A percentile compares a stretch with the other conserved stretches of the same genome.
Conservation (phyloP, 805 yeast species). For the Candida mattraensis region DNA sequence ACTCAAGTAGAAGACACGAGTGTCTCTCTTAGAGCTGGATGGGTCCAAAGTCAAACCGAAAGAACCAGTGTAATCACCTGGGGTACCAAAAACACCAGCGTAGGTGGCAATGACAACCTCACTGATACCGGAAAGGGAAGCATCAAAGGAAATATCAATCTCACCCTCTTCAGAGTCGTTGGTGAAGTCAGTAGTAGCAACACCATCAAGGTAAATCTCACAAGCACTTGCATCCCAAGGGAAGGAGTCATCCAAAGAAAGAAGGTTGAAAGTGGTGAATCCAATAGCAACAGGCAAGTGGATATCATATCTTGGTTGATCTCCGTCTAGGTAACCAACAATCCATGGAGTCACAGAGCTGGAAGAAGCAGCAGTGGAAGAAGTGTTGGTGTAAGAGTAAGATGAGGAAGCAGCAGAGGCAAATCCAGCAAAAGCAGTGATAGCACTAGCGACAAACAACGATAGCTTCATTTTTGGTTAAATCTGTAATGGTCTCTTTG, state of each 20-base stretch:
- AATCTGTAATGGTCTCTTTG: constrained; percentile 6
- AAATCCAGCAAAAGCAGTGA: constrained; percentile 14
- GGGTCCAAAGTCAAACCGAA: constrained; percentile 25
- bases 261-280: constrained; percentile 13
- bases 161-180: constrained; percentile 19
- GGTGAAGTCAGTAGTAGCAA: constrained; percentile 7
- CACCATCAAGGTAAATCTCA: constrained; percentile 10
- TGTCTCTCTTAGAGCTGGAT: constrained; percentile 23
- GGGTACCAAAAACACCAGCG: constrained; percentile 21
- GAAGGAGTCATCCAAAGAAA: constrained; percentile 22
- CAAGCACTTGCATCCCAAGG: constrained; percentile 14
- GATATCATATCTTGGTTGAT: constrained; percentile 21
- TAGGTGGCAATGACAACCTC: constrained; percentile 6
- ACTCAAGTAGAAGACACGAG: constrained; percentile 24
- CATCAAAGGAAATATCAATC: constrained; percentile 17
- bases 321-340: constrained; percentile 16
- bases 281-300: constrained; percentile 19
- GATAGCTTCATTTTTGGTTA: constrained; percentile 22
- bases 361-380: constrained; percentile 16
- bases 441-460: constrained; percentile 17
- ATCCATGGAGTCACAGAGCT: constrained; percentile 19
- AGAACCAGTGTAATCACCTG: constrained; percentile 22
- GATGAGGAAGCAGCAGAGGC: constrained; percentile 23
- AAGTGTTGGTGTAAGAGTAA: constrained; percentile 20
- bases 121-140: constrained; percentile 9